Evolutionary conservation across 495 filamentous ascomycete genomes (phyloP).

Genomic region (Aspergillus indologenus): DNA sequence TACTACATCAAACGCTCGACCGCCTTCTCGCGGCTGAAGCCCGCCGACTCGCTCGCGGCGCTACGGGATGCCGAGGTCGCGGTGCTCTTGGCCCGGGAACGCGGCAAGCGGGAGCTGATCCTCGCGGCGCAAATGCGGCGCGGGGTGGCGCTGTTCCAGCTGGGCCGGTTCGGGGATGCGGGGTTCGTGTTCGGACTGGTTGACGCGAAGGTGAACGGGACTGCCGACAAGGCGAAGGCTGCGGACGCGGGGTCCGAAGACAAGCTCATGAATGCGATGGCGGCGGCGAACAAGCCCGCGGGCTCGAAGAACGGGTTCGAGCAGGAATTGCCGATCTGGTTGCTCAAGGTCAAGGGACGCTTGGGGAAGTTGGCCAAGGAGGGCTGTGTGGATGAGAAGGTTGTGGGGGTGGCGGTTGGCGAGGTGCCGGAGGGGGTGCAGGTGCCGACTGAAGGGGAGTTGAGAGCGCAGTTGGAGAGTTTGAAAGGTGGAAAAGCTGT

Average conservation of each 20-base stretch:
- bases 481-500: conserved; percentile 27
- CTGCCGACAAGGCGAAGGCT: conserved; percentile 1
- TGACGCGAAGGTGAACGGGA: conserved; percentile 54
- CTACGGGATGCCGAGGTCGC: conserved; percentile 80
- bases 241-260: conserved; percentile 34
- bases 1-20: conserved; percentile 89
- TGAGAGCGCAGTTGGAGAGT: conserved; percentile 33
- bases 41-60: conserved; percentile 52
- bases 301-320: conserved; percentile 55
- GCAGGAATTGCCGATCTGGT: conserved; percentile 30
- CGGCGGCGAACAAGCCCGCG: conserved; percentile 13
- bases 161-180: conserved; percentile 74
- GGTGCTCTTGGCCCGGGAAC: conserved; percentile 62
- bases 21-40: conserved; percentile 67
- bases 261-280: conserved; percentile 29
- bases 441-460: conserved; percentile 38
- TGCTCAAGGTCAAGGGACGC: conserved; percentile 20
- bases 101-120: conserved; percentile 78
- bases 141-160: conserved; percentile 66
- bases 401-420: conserved; percentile 53
- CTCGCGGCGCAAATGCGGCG: conserved; percentile 77
- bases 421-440: conserved; percentile 60
- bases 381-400: conserved; percentile 49
- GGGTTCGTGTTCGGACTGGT: conserved; percentile 67
- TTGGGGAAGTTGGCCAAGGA: conserved; percentile 43